Conservation (phyloP, 495 filamentous ascomycete species). For the Extremus antarcticus region DNA sequence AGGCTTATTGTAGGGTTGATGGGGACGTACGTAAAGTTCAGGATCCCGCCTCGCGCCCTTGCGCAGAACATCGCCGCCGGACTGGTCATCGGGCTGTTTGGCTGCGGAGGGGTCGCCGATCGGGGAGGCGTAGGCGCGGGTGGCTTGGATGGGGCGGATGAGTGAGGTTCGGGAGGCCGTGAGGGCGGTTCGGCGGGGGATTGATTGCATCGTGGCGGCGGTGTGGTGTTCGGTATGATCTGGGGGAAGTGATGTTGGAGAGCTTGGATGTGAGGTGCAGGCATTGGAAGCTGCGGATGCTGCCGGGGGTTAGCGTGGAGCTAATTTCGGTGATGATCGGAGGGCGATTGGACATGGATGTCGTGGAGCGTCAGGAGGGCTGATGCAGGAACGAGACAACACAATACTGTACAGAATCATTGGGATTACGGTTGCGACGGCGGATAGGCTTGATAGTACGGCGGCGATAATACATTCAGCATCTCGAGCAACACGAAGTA, state of each 20-base stretch:
- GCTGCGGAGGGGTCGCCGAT: not conserved
- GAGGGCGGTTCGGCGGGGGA: conserved; percentile 28
- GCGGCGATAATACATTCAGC: not conserved
- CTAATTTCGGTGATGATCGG: not conserved
- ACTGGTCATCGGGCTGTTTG: not conserved
- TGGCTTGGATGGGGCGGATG: conserved; percentile 1
- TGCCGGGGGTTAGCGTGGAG: conserved; percentile 1
- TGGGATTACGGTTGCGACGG: too few relatives aligned
- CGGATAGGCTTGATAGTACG: too few relatives aligned
- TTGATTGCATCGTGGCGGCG: conserved; percentile 27
- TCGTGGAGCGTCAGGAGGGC: not conserved
- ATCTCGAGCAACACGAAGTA: not conserved
- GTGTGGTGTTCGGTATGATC: conserved; percentile 4
- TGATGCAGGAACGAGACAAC: not conserved
- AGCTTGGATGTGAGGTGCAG: too few relatives aligned
- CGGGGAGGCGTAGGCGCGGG: conserved; percentile 11
- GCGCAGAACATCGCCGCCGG: conserved; percentile 36
- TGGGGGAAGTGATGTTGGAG: too few relatives aligned
- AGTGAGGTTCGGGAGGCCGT: conserved; percentile 20
- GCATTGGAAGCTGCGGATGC: not conserved
- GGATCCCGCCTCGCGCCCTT: conserved; percentile 65
- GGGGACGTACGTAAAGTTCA: conserved; percentile 61
- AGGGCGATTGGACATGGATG: not conserved
- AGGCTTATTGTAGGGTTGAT: conserved; percentile 3
- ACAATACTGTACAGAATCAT: too few relatives aligned